Conservation (phyloP, 2,329 filamentous ascomycete species). For the Fonsecaea multimorphosa region DNA sequence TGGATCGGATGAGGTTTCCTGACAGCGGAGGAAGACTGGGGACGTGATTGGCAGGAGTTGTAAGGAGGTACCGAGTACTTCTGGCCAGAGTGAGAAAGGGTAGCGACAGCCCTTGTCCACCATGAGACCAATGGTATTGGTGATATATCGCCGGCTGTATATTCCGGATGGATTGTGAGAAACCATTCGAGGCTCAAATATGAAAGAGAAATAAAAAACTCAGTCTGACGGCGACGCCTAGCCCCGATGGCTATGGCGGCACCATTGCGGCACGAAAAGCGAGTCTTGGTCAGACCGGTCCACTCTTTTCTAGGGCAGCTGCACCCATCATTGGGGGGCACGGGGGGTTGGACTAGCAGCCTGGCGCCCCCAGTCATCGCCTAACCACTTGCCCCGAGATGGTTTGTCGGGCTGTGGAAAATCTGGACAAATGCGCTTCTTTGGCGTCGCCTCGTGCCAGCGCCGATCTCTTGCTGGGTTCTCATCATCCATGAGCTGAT, state of each 20-base stretch:
- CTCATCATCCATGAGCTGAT: not conserved
- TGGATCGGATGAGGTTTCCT: constrained; percentile 6
- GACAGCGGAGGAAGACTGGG: not conserved
- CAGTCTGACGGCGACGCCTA: constrained; percentile 4
- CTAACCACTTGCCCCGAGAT: not conserved
- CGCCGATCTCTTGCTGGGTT: constrained; percentile 10
- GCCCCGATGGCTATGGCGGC: not conserved
- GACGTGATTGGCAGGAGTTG: constrained; percentile 4
- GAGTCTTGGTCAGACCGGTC: constrained; percentile 15
- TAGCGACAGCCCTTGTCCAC: too few species aligned
- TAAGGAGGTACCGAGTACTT: too few species aligned
- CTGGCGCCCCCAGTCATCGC: not conserved
- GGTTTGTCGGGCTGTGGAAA: constrained; percentile 1
- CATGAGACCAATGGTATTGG: too few species aligned
- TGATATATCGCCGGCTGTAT: not conserved
- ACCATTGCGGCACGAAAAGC: constrained; percentile 16
- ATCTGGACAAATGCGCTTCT: constrained; percentile 14
- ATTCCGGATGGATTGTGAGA: not conserved
- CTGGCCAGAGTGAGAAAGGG: too few species aligned
- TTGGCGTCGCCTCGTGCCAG: constrained; percentile 15
- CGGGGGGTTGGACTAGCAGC: not conserved
- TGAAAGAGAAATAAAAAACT: not conserved
- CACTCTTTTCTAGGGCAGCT: not conserved
- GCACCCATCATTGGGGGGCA: not conserved
- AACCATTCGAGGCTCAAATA: not conserved